Conservation (phyloP, 345 rosid species). For the Brassica incana region DNA sequence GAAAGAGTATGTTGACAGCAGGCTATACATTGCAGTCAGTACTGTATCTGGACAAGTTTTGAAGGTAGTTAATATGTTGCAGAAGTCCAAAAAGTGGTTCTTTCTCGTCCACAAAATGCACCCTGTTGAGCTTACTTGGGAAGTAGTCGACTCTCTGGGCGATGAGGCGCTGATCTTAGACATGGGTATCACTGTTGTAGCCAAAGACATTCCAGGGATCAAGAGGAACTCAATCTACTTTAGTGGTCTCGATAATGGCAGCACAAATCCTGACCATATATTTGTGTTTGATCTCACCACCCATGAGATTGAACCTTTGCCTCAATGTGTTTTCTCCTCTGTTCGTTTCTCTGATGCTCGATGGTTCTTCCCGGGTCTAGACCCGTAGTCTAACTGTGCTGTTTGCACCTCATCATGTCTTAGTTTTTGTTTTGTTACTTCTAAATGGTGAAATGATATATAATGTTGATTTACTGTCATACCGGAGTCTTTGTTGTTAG, state of each 20-base stretch:
- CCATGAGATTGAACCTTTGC: neutral
- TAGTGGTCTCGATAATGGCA: neutral
- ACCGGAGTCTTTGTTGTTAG: neutral
- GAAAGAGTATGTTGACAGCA: conserved; percentile 3
- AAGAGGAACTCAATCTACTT: conserved; percentile 17
- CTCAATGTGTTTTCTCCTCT: conserved; percentile 9
- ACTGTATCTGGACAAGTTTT: conserved; percentile 5
- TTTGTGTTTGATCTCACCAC: conserved; percentile 28
- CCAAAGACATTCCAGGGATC: conserved; percentile 12
- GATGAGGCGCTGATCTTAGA: conserved; percentile 16
- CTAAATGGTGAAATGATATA: neutral
- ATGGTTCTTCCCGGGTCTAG: conserved; percentile 27
- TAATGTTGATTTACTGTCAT: neutral
- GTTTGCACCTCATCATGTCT: neutral
- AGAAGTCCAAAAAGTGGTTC: neutral
- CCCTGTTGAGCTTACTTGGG: neutral
- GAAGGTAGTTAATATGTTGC: neutral
- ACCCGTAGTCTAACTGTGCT: neutral
- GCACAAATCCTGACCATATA: neutral
- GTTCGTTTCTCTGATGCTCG: neutral
- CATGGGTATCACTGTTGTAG: conserved; percentile 14
- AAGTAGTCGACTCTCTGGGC: conserved; percentile 9
- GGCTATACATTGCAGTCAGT: neutral
- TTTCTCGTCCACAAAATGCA: conserved; percentile 8
- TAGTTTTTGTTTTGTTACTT: neutral